Conservation (phyloP, 2,329 filamentous ascomycete genomes). For the Sporothrix brunneoviolacea region DNA sequence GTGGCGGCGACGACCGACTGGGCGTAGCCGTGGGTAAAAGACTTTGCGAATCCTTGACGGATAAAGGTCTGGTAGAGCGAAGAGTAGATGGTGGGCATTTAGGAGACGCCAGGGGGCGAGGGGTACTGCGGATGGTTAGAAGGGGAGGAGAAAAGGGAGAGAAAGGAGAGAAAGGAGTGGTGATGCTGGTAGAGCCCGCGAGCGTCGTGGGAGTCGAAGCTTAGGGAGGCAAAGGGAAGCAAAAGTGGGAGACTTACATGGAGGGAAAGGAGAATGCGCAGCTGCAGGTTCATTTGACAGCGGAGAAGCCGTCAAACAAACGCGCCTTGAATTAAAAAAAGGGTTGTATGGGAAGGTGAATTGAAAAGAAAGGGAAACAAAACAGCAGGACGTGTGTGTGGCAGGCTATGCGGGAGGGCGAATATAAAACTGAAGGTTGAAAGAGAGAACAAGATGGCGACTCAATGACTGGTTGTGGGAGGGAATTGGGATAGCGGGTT, state of each 20-base stretch:
- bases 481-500: slow-evolving; percentile 6
- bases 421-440: background rate
- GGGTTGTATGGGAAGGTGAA: slow-evolving; percentile 9
- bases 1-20: slow-evolving; percentile 95
- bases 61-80: slow-evolving; percentile 73
- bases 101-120: slow-evolving; percentile 62
- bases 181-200: no score
- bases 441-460: background rate
- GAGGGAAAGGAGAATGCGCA: slow-evolving; percentile 51
- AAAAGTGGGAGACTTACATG: slow-evolving; percentile 45
- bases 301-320: slow-evolving; percentile 77
- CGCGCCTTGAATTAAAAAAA: slow-evolving; percentile 51
- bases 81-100: slow-evolving; percentile 78
- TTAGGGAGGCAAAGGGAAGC: background rate
- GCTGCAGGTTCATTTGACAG: slow-evolving; percentile 99
- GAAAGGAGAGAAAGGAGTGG: background rate
- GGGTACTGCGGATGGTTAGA: slow-evolving; percentile 35
- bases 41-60: slow-evolving; percentile 95
- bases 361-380: slow-evolving; percentile 9
- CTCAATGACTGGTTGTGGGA: background rate
- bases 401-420: background rate
- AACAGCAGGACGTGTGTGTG: background rate
- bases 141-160: background rate
- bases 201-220: background rate
- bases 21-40: slow-evolving; percentile 95